Conservation (phyloP, 495 filamentous ascomycete species). For the Astrocystis sublimbata region DNA sequence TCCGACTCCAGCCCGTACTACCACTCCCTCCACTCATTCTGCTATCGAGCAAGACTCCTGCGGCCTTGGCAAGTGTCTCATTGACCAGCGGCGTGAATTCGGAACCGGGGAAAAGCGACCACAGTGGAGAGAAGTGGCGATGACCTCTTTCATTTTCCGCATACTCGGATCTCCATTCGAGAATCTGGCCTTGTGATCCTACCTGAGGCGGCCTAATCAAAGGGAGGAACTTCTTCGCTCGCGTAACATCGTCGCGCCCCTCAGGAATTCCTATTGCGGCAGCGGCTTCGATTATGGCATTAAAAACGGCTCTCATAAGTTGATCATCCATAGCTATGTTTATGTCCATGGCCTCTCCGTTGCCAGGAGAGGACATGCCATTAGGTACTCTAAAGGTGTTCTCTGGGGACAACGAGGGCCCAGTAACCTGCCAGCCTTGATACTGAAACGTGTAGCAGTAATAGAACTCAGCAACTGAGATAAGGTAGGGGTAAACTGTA, state of each 20-base stretch:
- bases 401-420: slow-evolving; percentile 1
- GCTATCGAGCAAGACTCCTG: slow-evolving; percentile 29
- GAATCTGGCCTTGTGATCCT: slow-evolving; percentile 34
- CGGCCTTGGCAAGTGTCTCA: slow-evolving; percentile 29
- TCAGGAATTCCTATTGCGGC: not conserved
- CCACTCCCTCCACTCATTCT: slow-evolving; percentile 32
- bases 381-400: slow-evolving; percentile 6
- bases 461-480: not conserved
- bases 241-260: not conserved
- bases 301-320: not conserved
- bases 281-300: not conserved
- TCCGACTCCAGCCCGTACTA: slow-evolving; percentile 31
- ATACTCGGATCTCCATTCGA: slow-evolving; percentile 46
- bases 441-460: slow-evolving; percentile 8
- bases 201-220: not conserved
- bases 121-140: slow-evolving; percentile 44
- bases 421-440: slow-evolving; percentile 6
- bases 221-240: slow-evolving; percentile 5
- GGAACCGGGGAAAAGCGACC: slow-evolving; percentile 34
- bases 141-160: slow-evolving; percentile 45
- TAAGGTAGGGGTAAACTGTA: slow-evolving; percentile 29
- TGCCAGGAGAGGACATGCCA: not conserved
- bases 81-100: slow-evolving; percentile 22
- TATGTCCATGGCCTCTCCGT: not conserved
- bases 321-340: not conserved